phyloP scores from a whole-genome alignment of 2,329 filamentous ascomycete species.

The Neopestalotiopsis clavispora region DNA sequence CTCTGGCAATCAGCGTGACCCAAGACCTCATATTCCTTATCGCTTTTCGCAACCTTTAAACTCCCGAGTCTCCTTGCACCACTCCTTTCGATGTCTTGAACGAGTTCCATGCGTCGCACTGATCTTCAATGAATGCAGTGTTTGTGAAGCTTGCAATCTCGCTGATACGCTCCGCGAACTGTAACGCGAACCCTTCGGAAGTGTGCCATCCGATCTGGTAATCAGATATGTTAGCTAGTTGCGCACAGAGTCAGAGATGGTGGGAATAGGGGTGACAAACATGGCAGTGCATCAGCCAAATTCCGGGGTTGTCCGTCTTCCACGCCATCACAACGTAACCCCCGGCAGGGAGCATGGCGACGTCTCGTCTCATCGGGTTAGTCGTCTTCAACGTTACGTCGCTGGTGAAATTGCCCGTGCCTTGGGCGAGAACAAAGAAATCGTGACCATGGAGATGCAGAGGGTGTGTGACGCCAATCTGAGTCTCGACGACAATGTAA shows the following conservation, averaged over 20 bases:
- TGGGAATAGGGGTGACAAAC: constrained; percentile 31
- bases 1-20: too few relatives aligned
- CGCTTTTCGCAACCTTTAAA: constrained; percentile 25
- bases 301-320: constrained; percentile 56
- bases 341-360: constrained; percentile 47
- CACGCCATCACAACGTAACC: constrained; percentile 57
- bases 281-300: constrained; percentile 46
- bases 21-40: too few relatives aligned
- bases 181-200: constrained; percentile 54
- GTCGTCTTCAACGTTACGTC: constrained; percentile 38
- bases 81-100: constrained; percentile 31
- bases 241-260: not conserved
- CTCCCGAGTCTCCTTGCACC: constrained; percentile 37
- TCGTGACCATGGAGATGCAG: constrained; percentile 44
- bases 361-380: constrained; percentile 56
- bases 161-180: constrained; percentile 49
- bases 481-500: constrained; percentile 38
- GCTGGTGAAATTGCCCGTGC: constrained; percentile 33
- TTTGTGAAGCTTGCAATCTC: constrained; percentile 33
- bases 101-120: constrained; percentile 33
- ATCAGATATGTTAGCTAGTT: not conserved
- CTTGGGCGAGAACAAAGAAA: constrained; percentile 43
- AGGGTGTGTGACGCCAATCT: constrained; percentile 20
- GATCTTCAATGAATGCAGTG: constrained; percentile 19
- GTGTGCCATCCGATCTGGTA: constrained; percentile 49